A percentile compares a stretch with the other conserved stretches of the same genome.
These are phyloP conservation scores for Taphrina pruni DNA, from an alignment of 1,139 yeast genomes.

Conservation along the genomic window DNA sequence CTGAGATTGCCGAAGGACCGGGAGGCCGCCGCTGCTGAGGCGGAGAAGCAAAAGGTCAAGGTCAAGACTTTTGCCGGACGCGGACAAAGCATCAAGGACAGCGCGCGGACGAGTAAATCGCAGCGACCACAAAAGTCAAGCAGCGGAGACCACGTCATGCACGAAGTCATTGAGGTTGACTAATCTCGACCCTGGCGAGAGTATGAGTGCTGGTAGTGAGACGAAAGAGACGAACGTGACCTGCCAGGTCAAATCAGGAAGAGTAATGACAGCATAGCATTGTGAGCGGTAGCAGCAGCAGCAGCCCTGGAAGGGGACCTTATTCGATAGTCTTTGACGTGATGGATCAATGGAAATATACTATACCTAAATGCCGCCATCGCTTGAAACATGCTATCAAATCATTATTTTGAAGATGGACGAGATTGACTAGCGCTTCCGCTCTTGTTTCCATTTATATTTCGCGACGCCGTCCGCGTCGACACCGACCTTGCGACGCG, in stretches of 20 bases:
- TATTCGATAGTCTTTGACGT: background rate
- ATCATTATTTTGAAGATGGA: background rate
- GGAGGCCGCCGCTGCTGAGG: slow-evolving; percentile 11
- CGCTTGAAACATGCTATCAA: background rate
- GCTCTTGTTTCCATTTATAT: slow-evolving; percentile 44
- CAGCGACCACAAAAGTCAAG: slow-evolving; percentile 20
- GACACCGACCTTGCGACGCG: slow-evolving; percentile 41
- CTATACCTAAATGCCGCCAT: background rate
- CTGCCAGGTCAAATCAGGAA: background rate
- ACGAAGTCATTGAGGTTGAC: slow-evolving; percentile 34
- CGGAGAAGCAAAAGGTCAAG: background rate
- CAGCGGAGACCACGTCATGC: slow-evolving; percentile 13
- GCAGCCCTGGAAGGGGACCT: too few species aligned
- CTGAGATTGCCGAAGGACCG: slow-evolving; percentile 29
- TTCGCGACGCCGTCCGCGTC: slow-evolving; percentile 41
- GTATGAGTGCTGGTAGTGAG: background rate
- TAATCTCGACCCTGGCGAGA: background rate
- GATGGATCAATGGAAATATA: background rate
- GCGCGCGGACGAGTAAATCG: slow-evolving; percentile 1
- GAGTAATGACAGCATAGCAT: slow-evolving; percentile 5
- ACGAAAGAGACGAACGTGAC: background rate
- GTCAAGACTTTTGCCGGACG: slow-evolving; percentile 37
- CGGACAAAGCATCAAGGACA: slow-evolving; percentile 34
- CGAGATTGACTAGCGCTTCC: slow-evolving; percentile 29
- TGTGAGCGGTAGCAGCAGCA: background rate